Evolutionary conservation across 352 stramenopile species (phyloP).

Genomic region (Lagenidium sp.): DNA sequence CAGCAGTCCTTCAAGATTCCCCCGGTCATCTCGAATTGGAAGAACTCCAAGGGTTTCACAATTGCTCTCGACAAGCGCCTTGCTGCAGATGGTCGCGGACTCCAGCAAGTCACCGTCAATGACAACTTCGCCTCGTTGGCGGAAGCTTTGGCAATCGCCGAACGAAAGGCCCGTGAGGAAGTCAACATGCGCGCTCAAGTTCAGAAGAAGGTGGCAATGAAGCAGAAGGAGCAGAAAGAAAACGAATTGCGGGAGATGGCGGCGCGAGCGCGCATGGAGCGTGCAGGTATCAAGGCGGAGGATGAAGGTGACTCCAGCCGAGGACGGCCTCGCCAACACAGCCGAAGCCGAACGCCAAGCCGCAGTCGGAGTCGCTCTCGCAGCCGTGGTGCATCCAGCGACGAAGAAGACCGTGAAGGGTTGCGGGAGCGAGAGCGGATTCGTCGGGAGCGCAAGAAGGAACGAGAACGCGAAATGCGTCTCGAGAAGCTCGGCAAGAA

Average conservation of each 20-base stretch:
- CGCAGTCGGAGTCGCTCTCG: slow-evolving; percentile 5
- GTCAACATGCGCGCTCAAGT: slow-evolving; percentile 92
- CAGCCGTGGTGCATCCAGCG: slow-evolving; percentile 21
- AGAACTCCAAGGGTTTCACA: slow-evolving; percentile 98
- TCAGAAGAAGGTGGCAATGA: slow-evolving; percentile 83
- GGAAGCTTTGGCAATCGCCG: slow-evolving; percentile 96
- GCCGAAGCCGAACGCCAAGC: slow-evolving; percentile 9
- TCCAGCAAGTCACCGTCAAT: slow-evolving; percentile 96
- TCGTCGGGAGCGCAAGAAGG: slow-evolving; percentile 88
- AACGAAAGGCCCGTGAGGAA: slow-evolving; percentile 96
- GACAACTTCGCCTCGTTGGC: slow-evolving; percentile 97
- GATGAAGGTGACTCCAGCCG: slow-evolving; percentile 19
- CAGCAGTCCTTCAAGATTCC: slow-evolving; percentile 99
- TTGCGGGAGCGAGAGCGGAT: slow-evolving; percentile 61
- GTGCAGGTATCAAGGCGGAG: slow-evolving; percentile 50
- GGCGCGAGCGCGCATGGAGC: slow-evolving; percentile 90
- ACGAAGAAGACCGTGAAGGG: slow-evolving; percentile 29
- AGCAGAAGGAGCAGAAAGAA: slow-evolving; percentile 95
- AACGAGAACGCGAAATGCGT: slow-evolving; percentile 92
- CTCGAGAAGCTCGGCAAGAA: slow-evolving; percentile 92
- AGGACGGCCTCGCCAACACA: slow-evolving; percentile 6
- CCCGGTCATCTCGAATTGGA: slow-evolving; percentile 99
- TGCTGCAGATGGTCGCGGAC: slow-evolving; percentile 93
- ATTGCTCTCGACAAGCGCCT: slow-evolving; percentile 99
- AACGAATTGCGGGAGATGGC: slow-evolving; percentile 93